Evolutionary conservation across 164 flowering plant species (phyloP).

Genomic region (Saururus chinensis): DNA sequence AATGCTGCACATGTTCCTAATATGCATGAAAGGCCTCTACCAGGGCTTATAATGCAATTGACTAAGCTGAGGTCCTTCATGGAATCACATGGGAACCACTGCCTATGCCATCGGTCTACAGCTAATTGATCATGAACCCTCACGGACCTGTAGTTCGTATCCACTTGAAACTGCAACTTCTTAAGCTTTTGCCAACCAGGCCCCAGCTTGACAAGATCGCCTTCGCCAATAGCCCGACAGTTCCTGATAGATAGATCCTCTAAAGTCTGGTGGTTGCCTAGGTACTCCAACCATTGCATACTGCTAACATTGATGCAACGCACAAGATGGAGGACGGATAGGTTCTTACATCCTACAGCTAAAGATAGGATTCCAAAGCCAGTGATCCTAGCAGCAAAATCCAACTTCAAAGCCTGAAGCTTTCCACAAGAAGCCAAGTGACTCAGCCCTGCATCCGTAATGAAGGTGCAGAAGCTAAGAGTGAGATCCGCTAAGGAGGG

Average conservation of each 20-base stretch:
- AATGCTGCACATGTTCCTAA: slow-evolving; percentile 54
- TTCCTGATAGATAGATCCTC: slow-evolving; percentile 63
- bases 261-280: slow-evolving; percentile 51
- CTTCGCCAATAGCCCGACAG: slow-evolving; percentile 80
- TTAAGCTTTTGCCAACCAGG: slow-evolving; percentile 55
- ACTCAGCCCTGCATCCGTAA: slow-evolving; percentile 61
- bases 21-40: slow-evolving; percentile 70
- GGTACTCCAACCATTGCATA: slow-evolving; percentile 73
- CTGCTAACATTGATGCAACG: slow-evolving; percentile 63
- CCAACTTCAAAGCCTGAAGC: slow-evolving; percentile 57
- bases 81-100: slow-evolving; percentile 51
- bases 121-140: slow-evolving; percentile 52
- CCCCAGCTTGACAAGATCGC: slow-evolving; percentile 63
- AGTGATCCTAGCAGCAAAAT: slow-evolving; percentile 54
- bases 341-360: slow-evolving; percentile 59
- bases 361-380: slow-evolving; percentile 70
- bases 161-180: slow-evolving; percentile 63
- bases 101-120: slow-evolving; percentile 62
- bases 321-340: slow-evolving; percentile 53
- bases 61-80: slow-evolving; percentile 63
- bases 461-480: slow-evolving; percentile 62
- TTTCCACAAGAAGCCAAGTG: slow-evolving; percentile 51
- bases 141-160: slow-evolving; percentile 65
- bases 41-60: slow-evolving; percentile 64
- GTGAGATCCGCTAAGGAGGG: slow-evolving; percentile 47